These are phyloP conservation scores for Lachancea cidri DNA, from an alignment of 805 yeast genomes.

Conservation along the genomic window DNA sequence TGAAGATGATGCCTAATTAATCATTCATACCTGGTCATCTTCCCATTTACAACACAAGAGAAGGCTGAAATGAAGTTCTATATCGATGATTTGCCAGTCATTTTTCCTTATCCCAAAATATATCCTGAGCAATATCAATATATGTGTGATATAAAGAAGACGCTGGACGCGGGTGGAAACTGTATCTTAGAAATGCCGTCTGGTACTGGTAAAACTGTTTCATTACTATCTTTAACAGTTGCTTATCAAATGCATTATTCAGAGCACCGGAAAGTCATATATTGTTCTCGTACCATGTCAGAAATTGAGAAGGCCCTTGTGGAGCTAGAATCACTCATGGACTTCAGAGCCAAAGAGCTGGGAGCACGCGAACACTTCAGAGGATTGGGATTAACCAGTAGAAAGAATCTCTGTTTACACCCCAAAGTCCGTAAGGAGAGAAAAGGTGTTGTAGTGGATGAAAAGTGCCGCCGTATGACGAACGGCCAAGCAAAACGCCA, in stretches of 20 bases:
- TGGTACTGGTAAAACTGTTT: slow-evolving; percentile 97
- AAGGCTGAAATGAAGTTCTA: slow-evolving; percentile 52
- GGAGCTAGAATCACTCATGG: slow-evolving; percentile 86
- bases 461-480: slow-evolving; percentile 90
- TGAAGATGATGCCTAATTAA: too few species aligned
- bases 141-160: slow-evolving; percentile 91
- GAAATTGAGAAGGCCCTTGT: slow-evolving; percentile 96
- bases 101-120: slow-evolving; percentile 93
- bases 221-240: slow-evolving; percentile 82
- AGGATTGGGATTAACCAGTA: slow-evolving; percentile 88
- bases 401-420: slow-evolving; percentile 91
- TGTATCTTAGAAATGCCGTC: slow-evolving; percentile 99
- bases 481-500: slow-evolving; percentile 78
- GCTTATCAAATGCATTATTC: slow-evolving; percentile 95
- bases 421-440: slow-evolving; percentile 83
- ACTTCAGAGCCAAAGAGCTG: slow-evolving; percentile 71
- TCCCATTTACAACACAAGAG: background rate
- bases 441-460: slow-evolving; percentile 91
- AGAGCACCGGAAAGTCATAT: slow-evolving; percentile 83
- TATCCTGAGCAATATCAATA: slow-evolving; percentile 98
- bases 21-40: too few species aligned
- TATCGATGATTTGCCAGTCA: slow-evolving; percentile 92
- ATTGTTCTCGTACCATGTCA: slow-evolving; percentile 99
- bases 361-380: slow-evolving; percentile 88
- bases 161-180: slow-evolving; percentile 94